Base-by-base conservation (phyloP, 257 asterid species). In the Mitragyna speciosa region DNA sequence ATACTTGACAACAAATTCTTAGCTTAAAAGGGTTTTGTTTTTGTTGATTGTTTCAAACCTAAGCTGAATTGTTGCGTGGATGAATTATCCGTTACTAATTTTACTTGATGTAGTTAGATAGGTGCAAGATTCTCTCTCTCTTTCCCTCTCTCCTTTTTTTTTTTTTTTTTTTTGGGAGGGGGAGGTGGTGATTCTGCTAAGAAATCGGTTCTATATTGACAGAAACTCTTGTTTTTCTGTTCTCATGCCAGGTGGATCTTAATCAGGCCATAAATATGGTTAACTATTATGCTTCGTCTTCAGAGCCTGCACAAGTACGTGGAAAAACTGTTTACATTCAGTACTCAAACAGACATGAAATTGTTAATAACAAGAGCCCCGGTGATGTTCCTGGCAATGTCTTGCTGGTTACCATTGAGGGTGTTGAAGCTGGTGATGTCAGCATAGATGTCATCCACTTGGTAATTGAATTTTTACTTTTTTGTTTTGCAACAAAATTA, bases 181-280 rank as follows among this genome's bases (percentile, higher is more conserved):
- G n/a, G n/a, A n/a, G n/a, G n/a, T n/a, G n/a, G n/a, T 41, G 58
- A n/a, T 43, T 59, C 70, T 56, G 28, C 43, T 43, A 6, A 39
- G 51, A 14, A 6, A 31, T 4, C 36, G 54, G 48, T 39, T 66
- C 17, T 33, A 2, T 17, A 31, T 30, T 51, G n/a, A 41, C 61
- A 26, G 59, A 39, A 14, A 45, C 5, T 45, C n/a, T 36, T 28
- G 49, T 52, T 43, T 36, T 39, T 8, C 6, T 59, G 77, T 79
- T 7, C 4, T 82, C 68, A 69, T 87, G 85, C 92, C 92, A 93
- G 97, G 90, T 78, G 19, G 97, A 93, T 66, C 94, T 90, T 82
- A 92, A 89, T 85, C 98, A 93, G 87, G 98, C 96, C 41, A 90
- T 92, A 75, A 88, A 84, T 81, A 93, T 93, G 98, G 98, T 90